Base-by-base conservation (phyloP, 306 rosid species). In the Castanopsis chinensis region DNA sequence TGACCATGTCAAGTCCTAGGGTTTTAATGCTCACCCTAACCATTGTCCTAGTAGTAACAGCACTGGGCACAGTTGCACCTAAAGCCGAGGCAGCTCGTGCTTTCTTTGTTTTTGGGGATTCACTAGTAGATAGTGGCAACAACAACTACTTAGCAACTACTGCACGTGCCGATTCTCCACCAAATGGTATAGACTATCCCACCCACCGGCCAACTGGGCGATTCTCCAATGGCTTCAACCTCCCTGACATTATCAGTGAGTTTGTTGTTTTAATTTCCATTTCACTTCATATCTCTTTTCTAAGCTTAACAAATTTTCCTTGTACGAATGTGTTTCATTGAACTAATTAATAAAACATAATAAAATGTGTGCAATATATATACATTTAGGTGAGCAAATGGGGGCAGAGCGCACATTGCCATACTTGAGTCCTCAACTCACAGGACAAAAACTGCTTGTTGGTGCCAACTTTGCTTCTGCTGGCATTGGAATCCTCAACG, bases 381-480 rank as follows among this genome's bases (percentile, higher is more conserved):
- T 6, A 37, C 5, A 12, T 11, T 53, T 28, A 87, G 93, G 90
- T 80, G 86, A 85, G 73, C 61, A 67, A 49, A 78, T 92, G 8
- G 92, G 94, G 57, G 72, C 84, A 8, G 89, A 86, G 56, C 80
- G 85, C 49, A 73, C 88, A 15, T 80, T 92, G 75, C 94, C 94
- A 15, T 92, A 90, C 76, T 72, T 89, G 84, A 92, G 83, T 54
- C 88, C 86, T 6, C 6, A 80, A 32, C 77, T 91, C 7, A 85
- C 7, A 0, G 97, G 91, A 65, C 37, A 86, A 5, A 88, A 61
- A 33, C 83, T 92, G 10, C 79, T 92, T n/a, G 74, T 77, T n/a
- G 94, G 97, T 3, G 97, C 94, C 51, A 92, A 92, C 85, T 90
- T 92, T 73, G 97, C 94, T 60, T 92, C 92, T 2, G 92, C 94